Base-by-base conservation (phyloP, 2,329 filamentous ascomycete genomes). In the Bimuria novae-zelandiae region DNA sequence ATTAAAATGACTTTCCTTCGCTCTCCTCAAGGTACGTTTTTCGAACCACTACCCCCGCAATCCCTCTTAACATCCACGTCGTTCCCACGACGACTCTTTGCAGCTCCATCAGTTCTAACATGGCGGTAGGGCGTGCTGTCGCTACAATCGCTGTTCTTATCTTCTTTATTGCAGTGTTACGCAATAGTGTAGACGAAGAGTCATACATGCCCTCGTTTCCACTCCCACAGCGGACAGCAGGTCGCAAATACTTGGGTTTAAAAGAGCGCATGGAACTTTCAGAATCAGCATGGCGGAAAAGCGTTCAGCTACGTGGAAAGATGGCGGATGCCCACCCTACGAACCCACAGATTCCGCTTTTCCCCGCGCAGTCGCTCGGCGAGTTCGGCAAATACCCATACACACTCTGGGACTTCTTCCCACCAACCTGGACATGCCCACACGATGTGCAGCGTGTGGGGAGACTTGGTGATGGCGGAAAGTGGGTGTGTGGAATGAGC, bases 401-500 rank as follows among this genome's bases (percentile, higher is more conserved):
- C 57, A 70, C 67, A 0, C 57, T 71, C 33, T 71, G 68, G 68
- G 68, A 71, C 50, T 71, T 68, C 55, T 71, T 69, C 37, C 67
- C 68, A 1, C 57, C 68, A 7, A 67, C 66, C 3, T 71, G 64
- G 63, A 69, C 66, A 35, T 71, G 68, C 33, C 68, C 68, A 10
- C 68, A 69, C 33, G 68, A 71, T 51, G 57, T 71, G 29, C 68
- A 71, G 50, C 64, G 68, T 29, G 62, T 71, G 0, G 68, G 68
- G 3, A 56, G 67, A 7, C 59, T 71, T 6, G 68, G 68, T 4
- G 68, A 71, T 42, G 68, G 68, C 25, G 68, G 68, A 12, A 71
- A 71, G 57, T 71, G 68, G 68, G 67, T 71, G 16, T 71, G 68
- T 45, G 68, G 68, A 11, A 69, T 71, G 67, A 69, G 62, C 40